A percentile compares a stretch with the other conserved stretches of the same genome.
These are phyloP conservation scores for Aspergillus nidulans DNA, from an alignment of 495 filamentous ascomycete species.

Conservation along the genomic window DNA sequence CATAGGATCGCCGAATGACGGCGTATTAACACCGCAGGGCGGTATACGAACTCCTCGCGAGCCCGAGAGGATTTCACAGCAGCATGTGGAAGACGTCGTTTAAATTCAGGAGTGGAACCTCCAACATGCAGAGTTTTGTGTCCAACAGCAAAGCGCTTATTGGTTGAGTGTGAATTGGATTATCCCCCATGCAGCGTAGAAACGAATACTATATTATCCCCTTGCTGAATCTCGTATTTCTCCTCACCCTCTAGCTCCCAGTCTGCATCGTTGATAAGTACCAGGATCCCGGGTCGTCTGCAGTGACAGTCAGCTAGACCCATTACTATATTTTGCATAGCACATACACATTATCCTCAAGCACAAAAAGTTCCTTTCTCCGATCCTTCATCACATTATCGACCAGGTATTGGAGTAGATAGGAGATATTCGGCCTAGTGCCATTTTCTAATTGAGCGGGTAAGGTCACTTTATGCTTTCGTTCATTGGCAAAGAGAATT, in stretches of 20 bases:
- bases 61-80: constrained; percentile 44
- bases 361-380: constrained; percentile 84
- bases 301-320: constrained; percentile 8
- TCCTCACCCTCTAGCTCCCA: constrained; percentile 98
- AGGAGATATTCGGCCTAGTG: constrained; percentile 62
- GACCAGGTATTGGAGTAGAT: constrained; percentile 76
- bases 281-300: constrained; percentile 94
- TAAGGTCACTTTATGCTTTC: constrained; percentile 63
- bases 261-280: constrained; percentile 95
- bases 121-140: not conserved
- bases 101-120: constrained; percentile 13
- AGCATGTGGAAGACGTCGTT: constrained; percentile 48
- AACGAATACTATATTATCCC: constrained; percentile 92
- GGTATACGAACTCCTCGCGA: constrained; percentile 42
- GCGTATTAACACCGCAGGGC: constrained; percentile 40
- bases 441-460: constrained; percentile 58
- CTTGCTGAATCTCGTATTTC: constrained; percentile 70
- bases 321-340: not conserved
- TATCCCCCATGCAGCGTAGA: constrained; percentile 95
- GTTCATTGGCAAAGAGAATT: constrained; percentile 81
- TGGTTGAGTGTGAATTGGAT: constrained; percentile 6
- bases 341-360: constrained; percentile 81
- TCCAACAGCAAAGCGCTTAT: constrained; percentile 2
- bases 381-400: constrained; percentile 77
- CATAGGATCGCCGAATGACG: constrained; percentile 44